Evolutionary conservation across 2,329 filamentous ascomycete genomes (phyloP).

Genomic region (Verticillium albo-atrum): DNA sequence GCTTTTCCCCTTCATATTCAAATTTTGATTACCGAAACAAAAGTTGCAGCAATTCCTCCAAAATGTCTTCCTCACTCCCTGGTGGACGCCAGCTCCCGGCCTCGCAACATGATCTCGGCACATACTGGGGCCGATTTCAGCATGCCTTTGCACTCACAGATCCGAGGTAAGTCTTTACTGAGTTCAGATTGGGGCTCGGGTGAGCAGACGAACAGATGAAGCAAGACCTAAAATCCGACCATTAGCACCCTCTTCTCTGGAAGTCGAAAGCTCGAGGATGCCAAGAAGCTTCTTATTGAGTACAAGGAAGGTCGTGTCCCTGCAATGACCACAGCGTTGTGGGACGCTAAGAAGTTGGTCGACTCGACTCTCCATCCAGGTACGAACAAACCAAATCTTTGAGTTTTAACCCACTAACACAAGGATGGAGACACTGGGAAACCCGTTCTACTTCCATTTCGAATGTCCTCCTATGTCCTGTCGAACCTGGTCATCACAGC

Average conservation of each 20-base stretch:
- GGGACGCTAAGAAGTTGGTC: conserved; percentile 94
- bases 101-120: conserved; percentile 87
- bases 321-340: conserved; percentile 85
- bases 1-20: too few species aligned
- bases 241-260: conserved; percentile 62
- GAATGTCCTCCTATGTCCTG: conserved; percentile 94
- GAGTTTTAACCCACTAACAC: too few species aligned
- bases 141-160: conserved; percentile 89
- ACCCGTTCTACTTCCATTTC: conserved; percentile 88
- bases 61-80: conserved; percentile 65
- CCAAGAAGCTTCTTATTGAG: conserved; percentile 73
- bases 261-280: conserved; percentile 71
- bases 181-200: too few species aligned
- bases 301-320: conserved; percentile 82
- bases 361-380: conserved; percentile 95
- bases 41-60: too few species aligned
- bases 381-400: too few species aligned
- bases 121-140: conserved; percentile 91
- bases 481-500: conserved; percentile 93
- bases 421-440: conserved; percentile 76
- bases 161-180: conserved; percentile 70
- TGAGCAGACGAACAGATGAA: too few species aligned
- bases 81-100: conserved; percentile 76
- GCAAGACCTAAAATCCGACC: too few species aligned
- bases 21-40: too few species aligned